Percentiles rank a stretch among this genome's conserved stretches.
These are phyloP conservation scores for Puccinia horiana DNA, from an alignment of 1,284 basidiomycete species.

Conservation along the genomic window DNA sequence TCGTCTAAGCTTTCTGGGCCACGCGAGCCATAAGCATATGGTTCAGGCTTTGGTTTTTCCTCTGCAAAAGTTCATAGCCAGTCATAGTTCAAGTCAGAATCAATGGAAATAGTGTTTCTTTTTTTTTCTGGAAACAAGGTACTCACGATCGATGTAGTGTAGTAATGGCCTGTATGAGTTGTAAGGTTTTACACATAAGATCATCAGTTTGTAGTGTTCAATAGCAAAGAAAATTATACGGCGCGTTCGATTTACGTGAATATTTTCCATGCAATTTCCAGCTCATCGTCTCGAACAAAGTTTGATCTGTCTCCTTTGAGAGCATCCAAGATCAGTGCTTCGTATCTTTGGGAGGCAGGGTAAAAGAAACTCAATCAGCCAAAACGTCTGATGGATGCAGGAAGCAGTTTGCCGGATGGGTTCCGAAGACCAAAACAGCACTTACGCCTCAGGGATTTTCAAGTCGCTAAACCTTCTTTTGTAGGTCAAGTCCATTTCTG, in stretches of 20 bases:
- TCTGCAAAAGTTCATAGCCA: constrained; percentile 11
- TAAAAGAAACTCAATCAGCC: not conserved
- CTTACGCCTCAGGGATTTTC: constrained; percentile 83
- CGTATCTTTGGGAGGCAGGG: constrained; percentile 61
- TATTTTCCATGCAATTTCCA: constrained; percentile 88
- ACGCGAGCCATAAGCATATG: constrained; percentile 86
- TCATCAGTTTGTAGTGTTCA: not conserved
- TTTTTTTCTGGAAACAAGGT: not conserved
- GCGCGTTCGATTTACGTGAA: constrained; percentile 9
- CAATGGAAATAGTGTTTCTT: not conserved
- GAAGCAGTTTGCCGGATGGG: too few species aligned
- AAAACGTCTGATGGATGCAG: not conserved
- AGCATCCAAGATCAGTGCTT: constrained; percentile 84
- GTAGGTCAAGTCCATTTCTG: constrained; percentile 95
- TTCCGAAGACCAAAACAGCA: not conserved
- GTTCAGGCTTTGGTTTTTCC: constrained; percentile 64
- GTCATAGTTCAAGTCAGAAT: not conserved
- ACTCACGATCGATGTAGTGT: constrained; percentile 47
- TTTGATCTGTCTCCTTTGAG: constrained; percentile 85
- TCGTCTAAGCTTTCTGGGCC: constrained; percentile 80
- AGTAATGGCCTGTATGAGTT: constrained; percentile 40
- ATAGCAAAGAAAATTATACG: not conserved
- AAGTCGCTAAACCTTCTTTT: constrained; percentile 84
- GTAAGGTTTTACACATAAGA: not conserved
- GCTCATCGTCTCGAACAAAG: constrained; percentile 91